These are phyloP conservation scores for Cladosporium cucumerinum DNA, from an alignment of 2,329 filamentous ascomycete species.

Conservation along the genomic window DNA sequence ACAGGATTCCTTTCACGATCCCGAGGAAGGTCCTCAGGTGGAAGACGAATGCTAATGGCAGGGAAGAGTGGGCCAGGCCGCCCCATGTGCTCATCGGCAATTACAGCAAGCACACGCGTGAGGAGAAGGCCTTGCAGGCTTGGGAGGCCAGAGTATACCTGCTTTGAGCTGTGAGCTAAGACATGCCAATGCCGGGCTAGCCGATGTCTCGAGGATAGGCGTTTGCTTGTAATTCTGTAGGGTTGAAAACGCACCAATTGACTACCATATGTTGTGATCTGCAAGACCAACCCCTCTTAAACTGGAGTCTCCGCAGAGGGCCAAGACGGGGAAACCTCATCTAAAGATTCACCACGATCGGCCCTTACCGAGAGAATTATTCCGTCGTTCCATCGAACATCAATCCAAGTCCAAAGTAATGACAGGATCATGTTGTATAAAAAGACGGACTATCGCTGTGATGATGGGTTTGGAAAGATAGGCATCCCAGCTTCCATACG, in stretches of 20 bases:
- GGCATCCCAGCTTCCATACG: neutral
- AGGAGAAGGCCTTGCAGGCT: slow-evolving; percentile 30
- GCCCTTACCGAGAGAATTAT: slow-evolving; percentile 6
- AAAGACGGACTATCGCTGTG: neutral
- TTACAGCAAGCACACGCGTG: slow-evolving; percentile 46
- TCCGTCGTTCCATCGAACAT: slow-evolving; percentile 11
- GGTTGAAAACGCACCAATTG: slow-evolving; percentile 14
- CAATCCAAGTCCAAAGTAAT: neutral
- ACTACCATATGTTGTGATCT: neutral
- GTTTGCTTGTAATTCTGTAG: slow-evolving; percentile 14
- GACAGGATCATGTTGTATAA: neutral
- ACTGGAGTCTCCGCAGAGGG: slow-evolving; percentile 7
- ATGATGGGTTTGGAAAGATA: neutral
- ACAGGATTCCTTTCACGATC: slow-evolving; percentile 18
- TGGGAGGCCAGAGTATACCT: slow-evolving; percentile 40
- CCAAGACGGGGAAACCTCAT: slow-evolving; percentile 14
- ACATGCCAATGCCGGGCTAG: slow-evolving; percentile 9
- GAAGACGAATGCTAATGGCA: slow-evolving; percentile 10
- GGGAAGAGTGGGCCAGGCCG: slow-evolving; percentile 14
- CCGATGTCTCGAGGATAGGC: slow-evolving; percentile 14
- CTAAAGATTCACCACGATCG: neutral
- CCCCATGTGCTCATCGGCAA: slow-evolving; percentile 19
- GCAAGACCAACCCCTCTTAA: slow-evolving; percentile 7
- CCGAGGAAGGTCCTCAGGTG: slow-evolving; percentile 9
- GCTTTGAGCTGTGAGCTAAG: slow-evolving; percentile 18